Evolutionary conservation across 129 eudicot genomes (phyloP).

Genomic region (Smallanthus sonchifolius): DNA sequence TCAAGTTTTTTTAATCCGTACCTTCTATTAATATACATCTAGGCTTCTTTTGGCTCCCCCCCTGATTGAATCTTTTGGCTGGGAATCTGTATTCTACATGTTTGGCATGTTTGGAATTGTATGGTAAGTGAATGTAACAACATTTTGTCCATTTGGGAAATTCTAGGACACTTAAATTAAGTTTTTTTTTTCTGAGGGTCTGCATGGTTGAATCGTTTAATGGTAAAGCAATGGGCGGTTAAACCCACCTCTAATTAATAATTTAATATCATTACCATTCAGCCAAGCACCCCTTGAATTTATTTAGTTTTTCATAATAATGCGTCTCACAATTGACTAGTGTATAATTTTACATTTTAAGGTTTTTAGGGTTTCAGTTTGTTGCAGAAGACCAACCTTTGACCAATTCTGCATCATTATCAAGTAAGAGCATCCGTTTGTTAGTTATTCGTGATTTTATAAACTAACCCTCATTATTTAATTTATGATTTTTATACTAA

Average conservation of each 20-base stretch:
- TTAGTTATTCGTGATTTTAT: not conserved
- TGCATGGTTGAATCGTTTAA: not conserved
- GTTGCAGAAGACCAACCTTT: slow-evolving; percentile 64
- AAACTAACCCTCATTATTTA: not conserved
- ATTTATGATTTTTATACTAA: not conserved
- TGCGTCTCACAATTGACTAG: slow-evolving; percentile 11
- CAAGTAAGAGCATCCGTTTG: slow-evolving; percentile 43
- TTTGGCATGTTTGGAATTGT: slow-evolving; percentile 81
- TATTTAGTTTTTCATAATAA: not conserved
- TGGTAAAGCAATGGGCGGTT: not conserved
- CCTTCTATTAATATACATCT: slow-evolving; percentile 23
- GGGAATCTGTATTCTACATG: slow-evolving; percentile 96
- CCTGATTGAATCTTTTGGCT: slow-evolving; percentile 77
- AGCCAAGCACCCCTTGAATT: not conserved
- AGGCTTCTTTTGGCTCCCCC: slow-evolving; percentile 99
- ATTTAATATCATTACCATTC: not conserved
- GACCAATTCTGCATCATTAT: slow-evolving; percentile 29
- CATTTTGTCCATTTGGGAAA: not conserved
- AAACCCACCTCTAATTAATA: not conserved
- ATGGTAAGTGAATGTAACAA: slow-evolving; percentile 57
- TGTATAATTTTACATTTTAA: slow-evolving; percentile 32
- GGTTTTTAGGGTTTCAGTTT: slow-evolving; percentile 91
- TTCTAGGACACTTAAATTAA: not conserved
- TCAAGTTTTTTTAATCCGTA: not conserved
- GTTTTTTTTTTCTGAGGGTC: not conserved